These are phyloP conservation scores for Neophaeococcomyces mojaviensis DNA, from an alignment of 2,329 filamentous ascomycete species.

Conservation along the genomic window DNA sequence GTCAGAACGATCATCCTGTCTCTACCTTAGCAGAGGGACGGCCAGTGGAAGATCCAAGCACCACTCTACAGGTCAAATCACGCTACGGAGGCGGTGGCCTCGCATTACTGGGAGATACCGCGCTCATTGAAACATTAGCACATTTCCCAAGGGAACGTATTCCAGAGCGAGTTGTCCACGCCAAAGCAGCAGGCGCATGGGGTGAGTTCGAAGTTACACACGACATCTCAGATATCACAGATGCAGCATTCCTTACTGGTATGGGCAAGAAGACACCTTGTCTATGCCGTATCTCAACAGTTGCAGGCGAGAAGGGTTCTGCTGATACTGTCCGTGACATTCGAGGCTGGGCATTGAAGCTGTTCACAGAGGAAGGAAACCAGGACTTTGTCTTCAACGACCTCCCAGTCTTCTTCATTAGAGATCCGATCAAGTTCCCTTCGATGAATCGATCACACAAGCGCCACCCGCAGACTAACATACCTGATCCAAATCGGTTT, in stretches of 20 bases:
- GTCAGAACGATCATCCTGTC: too few species aligned
- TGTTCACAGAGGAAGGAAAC: constrained; percentile 48
- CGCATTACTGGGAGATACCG: constrained; percentile 49
- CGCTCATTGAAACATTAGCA: constrained; percentile 53
- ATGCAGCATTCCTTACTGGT: constrained; percentile 46
- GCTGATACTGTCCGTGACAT: constrained; percentile 44
- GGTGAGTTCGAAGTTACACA: constrained; percentile 56
- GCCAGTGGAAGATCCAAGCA: too few species aligned
- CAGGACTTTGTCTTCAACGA: constrained; percentile 44
- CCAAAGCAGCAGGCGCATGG: constrained; percentile 50
- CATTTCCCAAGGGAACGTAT: constrained; percentile 58
- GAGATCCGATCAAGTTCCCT: constrained; percentile 64
- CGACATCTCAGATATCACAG: constrained; percentile 50
- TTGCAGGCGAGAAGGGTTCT: constrained; percentile 39
- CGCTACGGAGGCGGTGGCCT: constrained; percentile 27
- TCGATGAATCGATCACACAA: constrained; percentile 70
- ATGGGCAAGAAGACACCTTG: constrained; percentile 48
- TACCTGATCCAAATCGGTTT: constrained; percentile 63
- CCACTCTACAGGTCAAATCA: too few species aligned
- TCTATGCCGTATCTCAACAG: constrained; percentile 42
- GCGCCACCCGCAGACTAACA: constrained; percentile 62
- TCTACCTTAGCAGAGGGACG: too few species aligned
- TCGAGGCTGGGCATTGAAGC: constrained; percentile 44
- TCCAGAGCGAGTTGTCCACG: constrained; percentile 55
- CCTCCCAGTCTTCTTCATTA: constrained; percentile 62